Evolutionary conservation across 1,284 basidiomycete species (phyloP).

Genomic region (Ustilago crameri): DNA sequence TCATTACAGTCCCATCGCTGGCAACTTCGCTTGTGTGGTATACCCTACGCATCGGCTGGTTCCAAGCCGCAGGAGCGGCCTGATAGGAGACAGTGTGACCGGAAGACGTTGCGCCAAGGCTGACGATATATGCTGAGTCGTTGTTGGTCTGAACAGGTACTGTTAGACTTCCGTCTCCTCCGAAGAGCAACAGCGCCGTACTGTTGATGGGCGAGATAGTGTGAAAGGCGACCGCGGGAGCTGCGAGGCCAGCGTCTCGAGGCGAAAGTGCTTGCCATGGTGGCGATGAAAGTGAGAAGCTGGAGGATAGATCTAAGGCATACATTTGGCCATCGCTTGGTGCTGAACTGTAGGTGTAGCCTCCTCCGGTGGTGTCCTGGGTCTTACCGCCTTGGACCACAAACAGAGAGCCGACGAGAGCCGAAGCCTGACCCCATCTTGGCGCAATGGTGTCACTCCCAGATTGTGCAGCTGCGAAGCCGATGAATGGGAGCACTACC

Average conservation of each 20-base stretch:
- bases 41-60: conserved; percentile 57
- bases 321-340: conserved; percentile 52
- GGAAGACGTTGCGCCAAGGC: conserved; percentile 22
- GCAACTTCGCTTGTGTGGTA: conserved; percentile 54
- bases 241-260: conserved; percentile 2
- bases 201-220: conserved; percentile 55
- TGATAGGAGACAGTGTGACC: conserved; percentile 22
- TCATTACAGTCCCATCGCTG: conserved; percentile 40
- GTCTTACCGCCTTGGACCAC: conserved; percentile 64
- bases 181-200: conserved; percentile 53
- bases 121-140: conserved; percentile 55
- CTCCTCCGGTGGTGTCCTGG: conserved; percentile 49
- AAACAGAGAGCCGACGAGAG: conserved; percentile 43
- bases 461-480: conserved; percentile 21
- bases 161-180: conserved; percentile 44
- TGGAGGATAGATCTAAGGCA: conserved; percentile 45
- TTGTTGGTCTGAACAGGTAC: conserved; percentile 54
- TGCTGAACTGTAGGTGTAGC: conserved; percentile 57
- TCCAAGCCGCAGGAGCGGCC: conserved; percentile 38
- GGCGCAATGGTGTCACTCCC: conserved; percentile 5
- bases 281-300: conserved; percentile 37
- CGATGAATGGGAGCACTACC: conserved; percentile 11
- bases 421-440: conserved; percentile 62
- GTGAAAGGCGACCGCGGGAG: conserved; percentile 55
- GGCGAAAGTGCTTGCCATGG: conserved; percentile 47